Base-by-base conservation (phyloP, 2,329 filamentous ascomycete genomes). In the Diplodia mutila region DNA sequence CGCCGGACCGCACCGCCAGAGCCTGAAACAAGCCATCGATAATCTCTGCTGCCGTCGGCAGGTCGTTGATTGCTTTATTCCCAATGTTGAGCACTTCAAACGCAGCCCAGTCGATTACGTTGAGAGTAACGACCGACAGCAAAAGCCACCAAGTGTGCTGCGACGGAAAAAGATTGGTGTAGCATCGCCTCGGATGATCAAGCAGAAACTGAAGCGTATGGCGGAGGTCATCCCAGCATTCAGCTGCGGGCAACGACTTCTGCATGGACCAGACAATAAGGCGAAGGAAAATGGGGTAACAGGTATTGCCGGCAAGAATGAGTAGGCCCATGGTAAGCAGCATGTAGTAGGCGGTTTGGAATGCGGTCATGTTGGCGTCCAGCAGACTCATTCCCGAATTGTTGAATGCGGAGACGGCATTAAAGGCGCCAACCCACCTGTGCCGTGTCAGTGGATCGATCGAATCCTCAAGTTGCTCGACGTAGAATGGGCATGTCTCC, bases 311-410 rank as follows among this genome's bases (percentile, higher is more conserved):
- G 0, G 83, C 84, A 6, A 86, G 79, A 21, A 84, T 84, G 4
- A 85, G 73, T 25, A 85, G 75, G 4, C 77, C 78, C 81, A 86
- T 80, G 16, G 78, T 85, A 61, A 85, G 74, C 64, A 85, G 75
- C 72, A 86, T 78, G 2, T 80, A 80, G 64, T 78, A 74, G 9
- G 73, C 74, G 0, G 71, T 79, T 70, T 87, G 83, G 68, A 88
- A 90, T 0, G 86, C 85, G 2, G 85, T 80, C 81, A 91, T 88
- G 72, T 90, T 90, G 49, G 85, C 84, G 74, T 91, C 88, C 14
- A 91, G 78, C 42, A 91, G 80, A 23, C 85, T 86, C 87, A 91
- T 90, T 49, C 89, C 89, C n/a, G 85, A 88, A 71, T 91, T 91
- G 77, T 90, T 90, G 76, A 91, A 91, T 0, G 89, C 89, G 21